These are phyloP conservation scores for Phaeomoniella chlamydospora DNA, from an alignment of 2,329 filamentous ascomycete genomes.

Conservation along the genomic window DNA sequence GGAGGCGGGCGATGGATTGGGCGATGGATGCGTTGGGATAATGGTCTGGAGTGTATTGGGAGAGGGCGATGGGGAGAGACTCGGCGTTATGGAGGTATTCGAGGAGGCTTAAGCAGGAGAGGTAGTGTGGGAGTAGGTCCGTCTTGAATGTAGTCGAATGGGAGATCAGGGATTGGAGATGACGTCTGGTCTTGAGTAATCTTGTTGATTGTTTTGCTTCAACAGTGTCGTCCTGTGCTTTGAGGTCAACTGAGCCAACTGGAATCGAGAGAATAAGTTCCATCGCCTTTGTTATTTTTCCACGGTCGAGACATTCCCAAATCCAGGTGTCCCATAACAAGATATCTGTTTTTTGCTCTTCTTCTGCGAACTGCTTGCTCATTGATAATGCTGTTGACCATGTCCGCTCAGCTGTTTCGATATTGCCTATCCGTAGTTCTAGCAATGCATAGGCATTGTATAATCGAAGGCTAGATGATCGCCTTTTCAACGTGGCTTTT, in stretches of 20 bases:
- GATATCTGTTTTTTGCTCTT: conserved; percentile 20
- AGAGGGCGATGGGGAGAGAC: conserved; percentile 30
- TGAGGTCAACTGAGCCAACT: conserved; percentile 18
- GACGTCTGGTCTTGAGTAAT: conserved; percentile 24
- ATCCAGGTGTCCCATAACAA: conserved; percentile 48
- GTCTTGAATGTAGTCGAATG: conserved; percentile 39
- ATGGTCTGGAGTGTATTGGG: not conserved
- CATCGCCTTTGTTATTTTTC: conserved; percentile 20
- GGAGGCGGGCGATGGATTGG: conserved; percentile 42
- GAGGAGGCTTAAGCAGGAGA: conserved; percentile 50
- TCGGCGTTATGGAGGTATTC: conserved; percentile 25
- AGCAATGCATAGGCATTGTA: conserved; percentile 71
- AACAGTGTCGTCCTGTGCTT: conserved; percentile 6
- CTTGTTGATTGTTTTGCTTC: conserved; percentile 4
- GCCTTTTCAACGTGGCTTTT: conserved; percentile 57
- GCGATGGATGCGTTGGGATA: conserved; percentile 16
- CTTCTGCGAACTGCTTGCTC: conserved; percentile 24
- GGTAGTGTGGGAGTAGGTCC: conserved; percentile 33
- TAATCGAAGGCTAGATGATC: conserved; percentile 47
- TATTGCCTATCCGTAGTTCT: conserved; percentile 46
- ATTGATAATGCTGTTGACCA: conserved; percentile 53
- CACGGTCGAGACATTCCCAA: conserved; percentile 48
- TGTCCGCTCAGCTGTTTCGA: conserved; percentile 46
- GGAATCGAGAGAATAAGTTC: conserved; percentile 24
- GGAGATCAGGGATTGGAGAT: conserved; percentile 39